A percentile compares a stretch with the other conserved stretches of the same genome.
phyloP scores from a whole-genome alignment of 345 rosid species.

The Citrus reticulata region DNA sequence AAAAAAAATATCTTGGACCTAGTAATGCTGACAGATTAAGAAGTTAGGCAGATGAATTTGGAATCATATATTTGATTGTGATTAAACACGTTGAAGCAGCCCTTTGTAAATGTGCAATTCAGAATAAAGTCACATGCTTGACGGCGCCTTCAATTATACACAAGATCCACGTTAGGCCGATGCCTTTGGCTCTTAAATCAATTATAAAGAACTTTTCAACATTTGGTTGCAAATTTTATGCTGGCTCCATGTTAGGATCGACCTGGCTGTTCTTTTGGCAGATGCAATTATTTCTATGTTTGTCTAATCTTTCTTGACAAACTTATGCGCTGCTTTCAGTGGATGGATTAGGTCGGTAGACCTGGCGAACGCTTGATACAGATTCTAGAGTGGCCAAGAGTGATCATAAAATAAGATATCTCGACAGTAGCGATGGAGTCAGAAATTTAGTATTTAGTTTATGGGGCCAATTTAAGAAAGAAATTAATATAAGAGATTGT shows the following conservation, averaged over 20 bases:
- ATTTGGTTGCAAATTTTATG: not conserved
- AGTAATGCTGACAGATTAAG: not conserved
- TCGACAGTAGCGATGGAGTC: no score
- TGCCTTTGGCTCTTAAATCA: not conserved
- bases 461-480: no score
- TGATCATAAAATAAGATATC: not conserved
- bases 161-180: not conserved
- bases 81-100: conserved; percentile 3
- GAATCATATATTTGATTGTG: not conserved
- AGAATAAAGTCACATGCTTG: conserved; percentile 19
- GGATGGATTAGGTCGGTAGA: not conserved
- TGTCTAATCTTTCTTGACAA: not conserved
- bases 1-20: not conserved
- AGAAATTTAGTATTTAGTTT: no score
- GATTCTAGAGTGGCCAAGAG: not conserved
- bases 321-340: not conserved
- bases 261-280: not conserved
- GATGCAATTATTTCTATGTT: not conserved
- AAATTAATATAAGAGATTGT: no score
- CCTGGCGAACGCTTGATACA: not conserved
- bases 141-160: not conserved
- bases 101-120: not conserved
- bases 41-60: not conserved
- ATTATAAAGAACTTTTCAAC: not conserved
- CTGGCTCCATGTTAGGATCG: not conserved